phyloP scores from a whole-genome alignment of 768 basidiomycete genomes.

The Paxillus involutus region DNA sequence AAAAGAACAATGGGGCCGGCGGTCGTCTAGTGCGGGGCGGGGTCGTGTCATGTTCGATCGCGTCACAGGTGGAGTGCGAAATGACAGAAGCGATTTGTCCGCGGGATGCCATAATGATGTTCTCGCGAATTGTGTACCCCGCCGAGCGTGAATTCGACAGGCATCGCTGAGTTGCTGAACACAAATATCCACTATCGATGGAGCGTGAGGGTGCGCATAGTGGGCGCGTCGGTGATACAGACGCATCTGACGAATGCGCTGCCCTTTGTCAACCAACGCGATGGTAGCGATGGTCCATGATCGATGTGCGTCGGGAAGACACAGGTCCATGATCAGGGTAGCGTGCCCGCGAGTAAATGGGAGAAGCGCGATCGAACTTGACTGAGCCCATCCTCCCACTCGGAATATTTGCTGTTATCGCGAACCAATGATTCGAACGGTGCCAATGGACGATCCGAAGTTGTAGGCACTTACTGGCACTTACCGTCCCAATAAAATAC shows the following conservation, averaged over 20 bases:
- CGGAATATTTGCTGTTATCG: background rate
- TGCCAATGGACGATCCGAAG: background rate
- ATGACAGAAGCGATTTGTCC: background rate
- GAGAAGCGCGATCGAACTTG: conserved; percentile 2
- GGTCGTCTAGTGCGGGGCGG: conserved; percentile 3
- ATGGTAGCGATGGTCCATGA: background rate
- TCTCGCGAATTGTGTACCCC: background rate
- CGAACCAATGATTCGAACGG: background rate
- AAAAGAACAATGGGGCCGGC: conserved; percentile 9
- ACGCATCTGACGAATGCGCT: conserved; percentile 11
- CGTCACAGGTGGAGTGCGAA: background rate
- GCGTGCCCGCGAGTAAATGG: conserved; percentile 12
- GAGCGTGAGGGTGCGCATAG: too few species aligned
- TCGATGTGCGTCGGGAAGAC: conserved; percentile 12
- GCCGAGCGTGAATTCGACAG: background rate
- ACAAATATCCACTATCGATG: background rate
- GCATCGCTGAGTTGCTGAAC: too few species aligned
- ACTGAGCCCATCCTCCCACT: conserved; percentile 1
- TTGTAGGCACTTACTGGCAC: conserved; percentile 4
- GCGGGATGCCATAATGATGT: conserved; percentile 13
- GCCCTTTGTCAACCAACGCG: background rate
- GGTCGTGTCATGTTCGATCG: conserved; percentile 4
- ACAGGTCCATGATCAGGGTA: conserved; percentile 11
- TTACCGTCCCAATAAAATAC: conserved; percentile 9
- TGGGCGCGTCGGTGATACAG: background rate